Conservation (phyloP, 805 yeast species). For the Ogataea pilisensis region DNA sequence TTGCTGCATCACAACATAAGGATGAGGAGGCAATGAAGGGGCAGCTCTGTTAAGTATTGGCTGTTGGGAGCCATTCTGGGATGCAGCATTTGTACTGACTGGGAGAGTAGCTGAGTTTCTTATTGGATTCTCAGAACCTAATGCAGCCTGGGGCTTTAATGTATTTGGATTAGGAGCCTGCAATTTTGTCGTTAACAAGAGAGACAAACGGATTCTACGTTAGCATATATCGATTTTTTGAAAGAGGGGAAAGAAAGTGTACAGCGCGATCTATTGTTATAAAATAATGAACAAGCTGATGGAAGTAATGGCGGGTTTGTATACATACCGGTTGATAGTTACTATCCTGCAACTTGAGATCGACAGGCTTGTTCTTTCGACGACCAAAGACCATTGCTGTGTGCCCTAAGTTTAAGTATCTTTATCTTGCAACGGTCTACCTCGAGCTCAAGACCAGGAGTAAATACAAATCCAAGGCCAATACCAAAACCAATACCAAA, state of each 20-base stretch:
- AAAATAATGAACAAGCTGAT: too few species aligned
- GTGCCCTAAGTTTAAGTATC: background rate
- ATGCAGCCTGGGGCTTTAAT: constrained; percentile 18
- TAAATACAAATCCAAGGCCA: constrained; percentile 1
- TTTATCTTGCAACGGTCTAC: background rate
- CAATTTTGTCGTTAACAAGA: background rate
- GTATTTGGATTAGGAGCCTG: constrained; percentile 21
- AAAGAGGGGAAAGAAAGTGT: too few species aligned
- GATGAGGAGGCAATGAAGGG: constrained; percentile 6
- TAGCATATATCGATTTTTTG: constrained; percentile 1
- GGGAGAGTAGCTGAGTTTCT: background rate
- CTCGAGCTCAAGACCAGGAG: too few species aligned
- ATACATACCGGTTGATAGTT: constrained; percentile 19
- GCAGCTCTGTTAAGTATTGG: background rate
- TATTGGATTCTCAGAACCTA: constrained; percentile 6
- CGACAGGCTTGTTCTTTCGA: constrained; percentile 17
- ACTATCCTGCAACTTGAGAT: constrained; percentile 18
- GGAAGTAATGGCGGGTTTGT: background rate
- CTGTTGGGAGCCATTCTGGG: constrained; percentile 4
- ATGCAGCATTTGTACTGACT: constrained; percentile 7
- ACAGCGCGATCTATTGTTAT: too few species aligned
- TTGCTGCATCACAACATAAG: too few species aligned
- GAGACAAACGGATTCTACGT: background rate
- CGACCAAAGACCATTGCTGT: constrained; percentile 18
- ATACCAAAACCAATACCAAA: too few species aligned